These are phyloP conservation scores for Cystofilobasidium ferigula DNA, from an alignment of 768 basidiomycete species.

Conservation along the genomic window DNA sequence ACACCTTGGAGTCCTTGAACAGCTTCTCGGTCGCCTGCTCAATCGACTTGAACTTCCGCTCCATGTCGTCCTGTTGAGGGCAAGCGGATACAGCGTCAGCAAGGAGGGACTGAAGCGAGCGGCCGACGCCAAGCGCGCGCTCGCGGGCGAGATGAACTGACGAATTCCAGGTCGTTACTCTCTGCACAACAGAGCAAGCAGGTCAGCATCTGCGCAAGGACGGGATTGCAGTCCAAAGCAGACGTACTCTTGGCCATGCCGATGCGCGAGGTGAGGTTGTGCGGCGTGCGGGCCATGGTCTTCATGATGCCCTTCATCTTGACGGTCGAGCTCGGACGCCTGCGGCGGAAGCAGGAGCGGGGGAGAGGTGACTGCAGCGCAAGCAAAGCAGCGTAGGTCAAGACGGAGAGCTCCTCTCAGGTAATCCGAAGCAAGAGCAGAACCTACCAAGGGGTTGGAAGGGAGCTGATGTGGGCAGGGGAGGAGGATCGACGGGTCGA, in stretches of 20 bases:
- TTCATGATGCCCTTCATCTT: conserved; percentile 17
- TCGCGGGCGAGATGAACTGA: not conserved
- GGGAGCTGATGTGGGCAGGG: no score
- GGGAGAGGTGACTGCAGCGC: no score
- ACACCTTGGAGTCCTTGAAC: conserved; percentile 79
- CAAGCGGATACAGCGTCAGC: not conserved
- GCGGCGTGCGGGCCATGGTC: conserved; percentile 59
- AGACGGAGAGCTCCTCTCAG: no score
- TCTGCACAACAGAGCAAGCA: conserved; percentile 6
- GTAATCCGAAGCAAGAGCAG: no score
- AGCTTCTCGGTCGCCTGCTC: conserved; percentile 79
- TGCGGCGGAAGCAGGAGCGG: no score
- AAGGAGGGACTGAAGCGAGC: no score
- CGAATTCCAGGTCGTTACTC: conserved; percentile 10
- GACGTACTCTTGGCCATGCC: conserved; percentile 84
- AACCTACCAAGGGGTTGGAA: no score
- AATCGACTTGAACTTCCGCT: conserved; percentile 61
- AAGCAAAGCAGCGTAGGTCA: no score
- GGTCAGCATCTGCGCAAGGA: conserved; percentile 12
- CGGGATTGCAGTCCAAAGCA: conserved; percentile 2
- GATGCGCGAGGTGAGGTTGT: conserved; percentile 71
- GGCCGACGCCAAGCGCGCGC: not conserved
- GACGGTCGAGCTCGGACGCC: not conserved
- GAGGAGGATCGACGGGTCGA: no score
- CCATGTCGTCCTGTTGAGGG: conserved; percentile 31